phyloP scores from a whole-genome alignment of 2,329 filamentous ascomycete genomes.

The Furcasterigmium sp. region DNA sequence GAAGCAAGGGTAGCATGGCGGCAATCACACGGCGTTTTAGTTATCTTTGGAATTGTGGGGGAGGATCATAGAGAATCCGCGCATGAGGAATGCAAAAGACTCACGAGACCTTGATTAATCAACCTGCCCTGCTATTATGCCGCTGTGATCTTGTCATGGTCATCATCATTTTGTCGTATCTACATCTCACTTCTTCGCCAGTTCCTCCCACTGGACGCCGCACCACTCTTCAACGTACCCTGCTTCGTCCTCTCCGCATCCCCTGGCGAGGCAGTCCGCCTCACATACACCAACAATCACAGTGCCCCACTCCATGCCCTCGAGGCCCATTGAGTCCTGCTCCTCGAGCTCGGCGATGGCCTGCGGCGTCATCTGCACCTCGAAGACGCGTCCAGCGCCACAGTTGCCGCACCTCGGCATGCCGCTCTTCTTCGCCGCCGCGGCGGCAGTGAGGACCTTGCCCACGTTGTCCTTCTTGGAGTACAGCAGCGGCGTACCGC shows the following conservation, averaged over 20 bases:
- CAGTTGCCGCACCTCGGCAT: conserved; percentile 77
- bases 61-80: conserved; percentile 3
- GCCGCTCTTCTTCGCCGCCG: conserved; percentile 22
- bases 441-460: conserved; percentile 44
- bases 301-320: conserved; percentile 99
- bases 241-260: conserved; percentile 54
- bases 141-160: neutral
- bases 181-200: conserved; percentile 27
- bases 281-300: conserved; percentile 82
- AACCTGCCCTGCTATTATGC: neutral
- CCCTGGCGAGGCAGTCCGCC: conserved; percentile 65
- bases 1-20: conserved; percentile 12
- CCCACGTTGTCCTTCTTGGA: conserved; percentile 72
- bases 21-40: conserved; percentile 14
- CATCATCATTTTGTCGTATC: neutral
- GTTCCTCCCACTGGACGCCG: conserved; percentile 97
- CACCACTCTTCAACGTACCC: conserved; percentile 93
- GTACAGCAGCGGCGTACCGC: conserved; percentile 71
- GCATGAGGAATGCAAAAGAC: conserved; percentile 4
- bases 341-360: conserved; percentile 84
- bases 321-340: conserved; percentile 56
- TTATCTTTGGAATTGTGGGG: conserved; percentile 13
- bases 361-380: conserved; percentile 87
- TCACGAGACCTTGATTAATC: neutral
- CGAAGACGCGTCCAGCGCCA: conserved; percentile 71